Evolutionary conservation across 345 rosid species (phyloP).

Genomic region (Lepidium aucheri): DNA sequence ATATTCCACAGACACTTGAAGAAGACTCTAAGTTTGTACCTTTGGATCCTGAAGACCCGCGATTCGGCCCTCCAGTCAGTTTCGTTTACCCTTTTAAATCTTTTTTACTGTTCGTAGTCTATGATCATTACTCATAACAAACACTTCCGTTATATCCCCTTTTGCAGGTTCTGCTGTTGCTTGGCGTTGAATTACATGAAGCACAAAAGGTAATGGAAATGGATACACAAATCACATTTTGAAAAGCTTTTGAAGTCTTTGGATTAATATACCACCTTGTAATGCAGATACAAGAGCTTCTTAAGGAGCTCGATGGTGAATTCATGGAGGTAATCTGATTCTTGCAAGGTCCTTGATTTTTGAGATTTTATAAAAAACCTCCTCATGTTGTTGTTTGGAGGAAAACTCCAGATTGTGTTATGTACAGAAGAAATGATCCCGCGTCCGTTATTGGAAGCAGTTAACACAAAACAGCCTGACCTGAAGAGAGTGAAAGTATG

Average conservation of each 20-base stretch:
- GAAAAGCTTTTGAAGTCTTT: background rate
- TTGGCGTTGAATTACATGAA: conserved; percentile 66
- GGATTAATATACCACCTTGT: conserved; percentile 1
- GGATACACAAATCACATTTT: background rate
- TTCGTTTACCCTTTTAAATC: conserved; percentile 27
- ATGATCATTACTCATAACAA: conserved; percentile 3
- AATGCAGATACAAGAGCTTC: conserved; percentile 51
- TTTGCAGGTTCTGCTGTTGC: conserved; percentile 61
- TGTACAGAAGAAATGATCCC: conserved; percentile 74
- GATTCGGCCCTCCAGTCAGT: conserved; percentile 88
- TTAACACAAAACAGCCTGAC: conserved; percentile 63
- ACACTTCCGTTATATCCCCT: background rate
- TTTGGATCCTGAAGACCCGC: conserved; percentile 57
- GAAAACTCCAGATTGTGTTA: conserved; percentile 37
- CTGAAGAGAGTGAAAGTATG: conserved; percentile 50
- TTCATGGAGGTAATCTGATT: conserved; percentile 56
- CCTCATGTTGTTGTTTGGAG: background rate
- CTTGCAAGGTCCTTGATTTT: conserved; percentile 1
- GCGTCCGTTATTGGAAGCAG: conserved; percentile 67
- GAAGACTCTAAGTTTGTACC: conserved; percentile 88
- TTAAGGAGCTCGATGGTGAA: conserved; percentile 75
- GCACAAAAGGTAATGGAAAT: conserved; percentile 41
- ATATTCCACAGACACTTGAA: conserved; percentile 48
- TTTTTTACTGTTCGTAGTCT: background rate
- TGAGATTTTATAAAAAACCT: background rate